Evolutionary conservation across 1,284 basidiomycete genomes (phyloP).

Genomic region (Irpex lacteus): DNA sequence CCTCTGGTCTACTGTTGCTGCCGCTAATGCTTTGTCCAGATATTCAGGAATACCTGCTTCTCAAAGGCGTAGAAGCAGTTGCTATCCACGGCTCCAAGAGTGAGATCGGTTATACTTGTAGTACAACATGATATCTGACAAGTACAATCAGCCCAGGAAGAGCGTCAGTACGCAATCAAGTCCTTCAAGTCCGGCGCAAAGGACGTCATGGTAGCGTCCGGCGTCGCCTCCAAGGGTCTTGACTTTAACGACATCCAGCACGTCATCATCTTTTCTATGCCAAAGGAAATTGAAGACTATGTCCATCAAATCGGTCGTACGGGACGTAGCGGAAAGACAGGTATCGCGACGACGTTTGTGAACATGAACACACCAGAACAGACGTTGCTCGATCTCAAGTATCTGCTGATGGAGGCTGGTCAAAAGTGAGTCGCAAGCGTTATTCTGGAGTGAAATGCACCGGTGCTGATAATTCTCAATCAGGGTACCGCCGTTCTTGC

Average conservation of each 20-base stretch:
- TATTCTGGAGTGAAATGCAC: background rate
- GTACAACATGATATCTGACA: background rate
- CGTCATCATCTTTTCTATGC: conserved; percentile 98
- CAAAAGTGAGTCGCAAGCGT: conserved; percentile 70
- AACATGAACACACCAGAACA: conserved; percentile 97
- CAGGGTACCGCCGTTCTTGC: conserved; percentile 95
- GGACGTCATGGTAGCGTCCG: conserved; percentile 99
- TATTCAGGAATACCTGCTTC: conserved; percentile 94
- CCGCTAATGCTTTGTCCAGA: conserved; percentile 46
- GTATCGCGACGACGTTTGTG: conserved; percentile 99
- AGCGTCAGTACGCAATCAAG: conserved; percentile 97
- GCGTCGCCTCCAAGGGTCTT: conserved; percentile 96
- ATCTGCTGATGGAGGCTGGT: conserved; percentile 94
- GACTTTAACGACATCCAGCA: conserved; percentile 99
- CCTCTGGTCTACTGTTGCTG: background rate
- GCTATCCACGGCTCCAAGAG: conserved; percentile 98
- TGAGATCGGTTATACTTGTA: conserved; percentile 34
- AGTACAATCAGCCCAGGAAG: conserved; percentile 79
- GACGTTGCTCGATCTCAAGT: conserved; percentile 95
- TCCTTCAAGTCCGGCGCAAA: conserved; percentile 96
- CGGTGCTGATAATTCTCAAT: conserved; percentile 7
- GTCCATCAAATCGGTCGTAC: conserved; percentile 99
- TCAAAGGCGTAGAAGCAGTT: conserved; percentile 98
- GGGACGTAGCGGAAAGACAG: conserved; percentile 96
- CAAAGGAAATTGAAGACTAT: conserved; percentile 98